Base-by-base conservation (phyloP, 495 filamentous ascomycete genomes). In the Tirmania nivea region DNA sequence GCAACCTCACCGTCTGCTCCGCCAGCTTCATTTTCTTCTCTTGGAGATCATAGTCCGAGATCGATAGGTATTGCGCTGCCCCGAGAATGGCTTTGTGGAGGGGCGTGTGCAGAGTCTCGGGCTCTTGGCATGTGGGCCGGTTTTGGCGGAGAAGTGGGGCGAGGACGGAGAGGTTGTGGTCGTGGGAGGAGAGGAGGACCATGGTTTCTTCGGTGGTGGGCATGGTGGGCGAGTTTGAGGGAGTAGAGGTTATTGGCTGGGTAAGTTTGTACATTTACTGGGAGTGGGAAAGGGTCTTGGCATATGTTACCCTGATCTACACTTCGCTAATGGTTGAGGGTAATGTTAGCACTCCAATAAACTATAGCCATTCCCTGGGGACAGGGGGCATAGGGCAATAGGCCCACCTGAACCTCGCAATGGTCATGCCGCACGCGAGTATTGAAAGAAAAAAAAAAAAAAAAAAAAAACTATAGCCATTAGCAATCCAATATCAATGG, bases 71-170 rank as follows among this genome's bases (percentile, higher is more conserved):
- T 31, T 52, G 36, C 0, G 68, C 66, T 3, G 72, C 66, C 49
- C 84, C 84, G 59, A 84, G 92, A 9, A 97, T 84, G 21, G 89
- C 88, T 8, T 86, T 80, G 66, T 97, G 90, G 3, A 97, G 73
- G 11, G 90, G 85, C 1, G 88, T 83, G 64, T 78, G 84, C 39
- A 86, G 84, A 0, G 87, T 94, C 55, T 83, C 79, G 2, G 81
- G 73, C 59, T 96, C 88, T 65, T 86, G 83, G 12, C 82, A 78
- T 54, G 83, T 84, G 19, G 84, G 84, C 53, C 66, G 75, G 54
- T 74, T 72, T 14, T 78, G 70, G 8, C 59, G 71, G 57, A 79
- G 78, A 50, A 94, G 74, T 9, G 92, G 76, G 37, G 74, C 80
- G n/a, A 97, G 74, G 50, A 78, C 73, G 10, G 70, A 60, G 58